Conservation (phyloP, 2,329 filamentous ascomycete species). For the Scedosporium minutisporum region DNA sequence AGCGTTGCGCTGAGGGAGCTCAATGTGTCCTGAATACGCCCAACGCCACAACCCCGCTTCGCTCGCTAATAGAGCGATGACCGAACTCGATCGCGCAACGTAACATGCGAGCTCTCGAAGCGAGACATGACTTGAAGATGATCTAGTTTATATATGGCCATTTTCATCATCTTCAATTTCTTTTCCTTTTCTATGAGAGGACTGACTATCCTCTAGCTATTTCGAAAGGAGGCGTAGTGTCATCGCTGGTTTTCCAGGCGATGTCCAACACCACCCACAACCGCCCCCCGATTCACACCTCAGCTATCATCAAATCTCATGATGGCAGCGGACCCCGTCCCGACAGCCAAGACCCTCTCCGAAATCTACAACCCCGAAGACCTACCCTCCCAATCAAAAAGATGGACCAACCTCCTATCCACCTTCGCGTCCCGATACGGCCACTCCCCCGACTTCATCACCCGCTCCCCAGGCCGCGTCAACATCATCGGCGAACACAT, state of each 20-base stretch:
- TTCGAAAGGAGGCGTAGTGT: too few relatives aligned
- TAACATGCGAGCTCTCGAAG: background rate
- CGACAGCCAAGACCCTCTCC: conserved; percentile 62
- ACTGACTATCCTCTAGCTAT: too few relatives aligned
- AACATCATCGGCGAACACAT: conserved; percentile 99
- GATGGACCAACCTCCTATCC: conserved; percentile 67
- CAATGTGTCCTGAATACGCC: background rate
- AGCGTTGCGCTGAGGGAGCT: background rate
- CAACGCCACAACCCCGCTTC: background rate
- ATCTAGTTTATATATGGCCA: too few relatives aligned
- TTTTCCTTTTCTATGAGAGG: too few relatives aligned
- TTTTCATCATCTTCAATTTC: too few relatives aligned
- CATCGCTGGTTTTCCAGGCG: too few relatives aligned
- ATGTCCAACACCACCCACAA: too few relatives aligned
- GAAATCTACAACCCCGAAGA: conserved; percentile 78
- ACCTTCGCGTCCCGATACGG: conserved; percentile 65
- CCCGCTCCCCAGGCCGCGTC: conserved; percentile 85
- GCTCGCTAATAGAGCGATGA: background rate
- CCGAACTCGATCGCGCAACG: background rate
- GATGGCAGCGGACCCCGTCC: conserved; percentile 43
- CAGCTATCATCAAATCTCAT: background rate
- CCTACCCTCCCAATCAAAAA: conserved; percentile 52
- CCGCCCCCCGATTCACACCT: background rate
- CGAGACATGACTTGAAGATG: background rate
- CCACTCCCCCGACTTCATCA: conserved; percentile 65